Base-by-base conservation (phyloP, 345 rosid species). In the Camelina sativa region DNA sequence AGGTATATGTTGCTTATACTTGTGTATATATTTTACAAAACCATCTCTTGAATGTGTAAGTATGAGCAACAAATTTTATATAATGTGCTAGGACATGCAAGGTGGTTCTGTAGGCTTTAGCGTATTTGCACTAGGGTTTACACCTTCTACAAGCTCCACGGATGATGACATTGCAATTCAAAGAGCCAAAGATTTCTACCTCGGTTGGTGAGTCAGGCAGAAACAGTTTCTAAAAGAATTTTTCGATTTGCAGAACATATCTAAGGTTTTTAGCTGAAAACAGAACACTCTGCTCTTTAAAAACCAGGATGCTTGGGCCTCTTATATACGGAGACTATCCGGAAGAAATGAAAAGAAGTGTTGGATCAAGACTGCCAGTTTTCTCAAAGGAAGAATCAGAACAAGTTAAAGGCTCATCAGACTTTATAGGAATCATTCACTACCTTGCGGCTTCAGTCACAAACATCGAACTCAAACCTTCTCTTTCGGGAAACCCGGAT, bases 311-410 rank as follows among this genome's bases (percentile, higher is more conserved):
- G 51, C 51, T 46, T n/a, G 51, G 4, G 51, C 51, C 51, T 46
- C 19, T 46, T 46, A 7, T 46, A 46, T 46, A 2, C 4, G 51
- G 51, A n/a, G 51, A n/a, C 51, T 46, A 46, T 46, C 51, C 51
- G 0, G 8, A n/a, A 2, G 20, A n/a, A 46, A 46, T 46, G 51
- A 46, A n/a, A 46, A 46, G 4, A n/a, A n/a, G 1, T 7, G 9
- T n/a, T 46, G 51, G 51, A 6, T 46, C 51, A 46, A 46, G 51
- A 2, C 10, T 46, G 51, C 51, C 51, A 46, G 9, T n/a, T 46
- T 46, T 46, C 20, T 46, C 51, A 46, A n/a, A 46, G 20, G 51
- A n/a, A 46, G 51, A 46, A n/a, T n/a, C 51, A 46, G 50, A 46
- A 6, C 51, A n/a, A 6, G 51, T 46, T 46, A 6, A 46, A 46